Conservation (phyloP, 495 filamentous ascomycete species). For the Xylaria venustula region DNA sequence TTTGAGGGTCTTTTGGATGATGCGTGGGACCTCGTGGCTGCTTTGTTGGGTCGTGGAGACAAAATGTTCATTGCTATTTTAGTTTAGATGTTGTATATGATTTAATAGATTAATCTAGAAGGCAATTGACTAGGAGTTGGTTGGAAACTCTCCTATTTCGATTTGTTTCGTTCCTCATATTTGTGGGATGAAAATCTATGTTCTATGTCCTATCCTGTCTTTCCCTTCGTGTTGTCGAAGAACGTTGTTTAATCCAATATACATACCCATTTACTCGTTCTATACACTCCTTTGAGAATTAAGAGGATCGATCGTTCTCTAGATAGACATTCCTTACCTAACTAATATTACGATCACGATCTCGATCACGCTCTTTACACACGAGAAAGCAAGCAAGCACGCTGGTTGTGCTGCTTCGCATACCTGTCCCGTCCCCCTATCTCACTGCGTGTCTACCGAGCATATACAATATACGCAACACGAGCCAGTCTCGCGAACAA, state of each 20-base stretch:
- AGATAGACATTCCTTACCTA: background rate
- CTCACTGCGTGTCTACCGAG: no score
- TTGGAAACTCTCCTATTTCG: background rate
- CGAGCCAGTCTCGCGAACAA: no score
- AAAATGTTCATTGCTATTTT: background rate
- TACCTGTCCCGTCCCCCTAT: background rate
- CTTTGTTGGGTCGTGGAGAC: background rate
- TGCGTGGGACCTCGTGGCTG: background rate
- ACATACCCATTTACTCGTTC: background rate
- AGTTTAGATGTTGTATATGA: background rate
- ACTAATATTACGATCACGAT: background rate
- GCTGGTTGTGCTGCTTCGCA: conserved; percentile 4
- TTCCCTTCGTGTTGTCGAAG: background rate
- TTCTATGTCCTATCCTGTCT: no score
- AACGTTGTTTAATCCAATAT: background rate
- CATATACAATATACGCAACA: no score
- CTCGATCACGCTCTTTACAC: background rate
- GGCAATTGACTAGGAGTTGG: background rate
- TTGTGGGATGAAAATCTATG: background rate
- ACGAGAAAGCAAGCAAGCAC: background rate
- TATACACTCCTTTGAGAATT: background rate
- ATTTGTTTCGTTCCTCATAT: background rate
- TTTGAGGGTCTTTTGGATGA: background rate
- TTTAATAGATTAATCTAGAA: background rate
- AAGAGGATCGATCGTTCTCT: background rate